Base-by-base conservation (phyloP, 768 basidiomycete genomes). In the Suillus subluteus region DNA sequence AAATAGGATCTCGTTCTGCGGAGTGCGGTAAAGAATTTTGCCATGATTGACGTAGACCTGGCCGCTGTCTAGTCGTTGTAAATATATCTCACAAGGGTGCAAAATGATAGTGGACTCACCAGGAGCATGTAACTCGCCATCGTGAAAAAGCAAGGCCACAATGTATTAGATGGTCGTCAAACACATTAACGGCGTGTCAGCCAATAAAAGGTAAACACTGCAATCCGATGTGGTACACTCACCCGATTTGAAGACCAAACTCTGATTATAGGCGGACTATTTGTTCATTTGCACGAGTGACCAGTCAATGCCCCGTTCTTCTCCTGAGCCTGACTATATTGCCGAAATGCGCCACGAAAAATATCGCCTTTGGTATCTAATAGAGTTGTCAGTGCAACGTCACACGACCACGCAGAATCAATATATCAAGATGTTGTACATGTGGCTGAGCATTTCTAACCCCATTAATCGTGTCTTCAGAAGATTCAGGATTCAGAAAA, bases 41-140 rank as follows among this genome's bases (percentile, higher is more conserved):
- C 92, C 79, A 94, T 70, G 40, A 95, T 87, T 74, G 63, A 93
- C 84, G 62, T 84, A 81, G 1, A 87, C 79, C 71, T 94, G 92
- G 0, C 92, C 91, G 63, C 93, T 91, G 18, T 82, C 82, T 18
- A 90, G 87, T 87, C 90, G 91, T 73, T 91, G 91, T 7, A 94
- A 74, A 71, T 84, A 84, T 15, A 80, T 84, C 37, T 74, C 70
- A 3, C 89, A 89, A 2, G 91, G 88, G 63, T 82, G 79, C 5
- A 87, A 81, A 15, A 87, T 83, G 56, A 86, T 85, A 8, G 88
- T 86, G 30, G 90, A 84, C 37, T 91, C 78, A 73, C 84, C 15
- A 91, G 75, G 16, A 85, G 82, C 2, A 88, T 82, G 37, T 11
- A 37, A 37, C 35, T 11, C 37, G 37, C 37, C 9, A 37, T 37